These are phyloP conservation scores for Daldinia decipiens DNA, from an alignment of 495 filamentous ascomycete species.

Conservation along the genomic window DNA sequence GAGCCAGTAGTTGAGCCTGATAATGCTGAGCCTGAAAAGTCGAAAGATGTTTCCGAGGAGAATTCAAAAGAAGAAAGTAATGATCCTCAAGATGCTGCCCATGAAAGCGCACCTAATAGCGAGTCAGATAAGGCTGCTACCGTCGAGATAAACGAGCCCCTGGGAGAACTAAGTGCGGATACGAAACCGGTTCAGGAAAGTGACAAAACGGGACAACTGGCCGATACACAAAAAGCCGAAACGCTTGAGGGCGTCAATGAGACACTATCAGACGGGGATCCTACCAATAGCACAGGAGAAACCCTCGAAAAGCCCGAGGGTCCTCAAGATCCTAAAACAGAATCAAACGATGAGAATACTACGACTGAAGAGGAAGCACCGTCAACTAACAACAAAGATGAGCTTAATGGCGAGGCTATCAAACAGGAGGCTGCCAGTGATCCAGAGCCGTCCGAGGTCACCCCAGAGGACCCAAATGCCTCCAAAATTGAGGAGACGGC, in stretches of 20 bases:
- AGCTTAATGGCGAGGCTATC: neutral
- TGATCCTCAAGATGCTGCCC: neutral
- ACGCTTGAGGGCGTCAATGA: neutral
- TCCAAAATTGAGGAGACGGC: neutral
- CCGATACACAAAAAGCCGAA: constrained; percentile 8
- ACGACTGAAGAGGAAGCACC: neutral
- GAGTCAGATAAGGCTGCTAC: neutral
- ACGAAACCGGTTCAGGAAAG: neutral
- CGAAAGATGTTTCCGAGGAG: neutral
- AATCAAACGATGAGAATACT: neutral
- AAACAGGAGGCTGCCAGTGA: neutral
- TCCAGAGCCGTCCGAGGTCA: neutral
- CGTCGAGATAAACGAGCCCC: constrained; percentile 3
- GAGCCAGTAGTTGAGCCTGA: neutral
- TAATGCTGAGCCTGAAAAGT: neutral
- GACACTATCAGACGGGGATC: neutral
- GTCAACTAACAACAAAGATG: neutral
- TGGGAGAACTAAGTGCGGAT: neutral
- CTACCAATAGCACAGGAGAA: neutral
- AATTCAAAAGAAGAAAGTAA: neutral
- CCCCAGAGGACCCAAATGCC: neutral
- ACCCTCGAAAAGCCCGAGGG: neutral
- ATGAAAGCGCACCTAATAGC: neutral
- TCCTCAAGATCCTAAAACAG: neutral
- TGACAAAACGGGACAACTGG: neutral